Percentiles rank a stretch among this genome's conserved stretches.
phyloP scores from a whole-genome alignment of 169 alveolate genomes.

The Amoebophrya sp. region DNA sequence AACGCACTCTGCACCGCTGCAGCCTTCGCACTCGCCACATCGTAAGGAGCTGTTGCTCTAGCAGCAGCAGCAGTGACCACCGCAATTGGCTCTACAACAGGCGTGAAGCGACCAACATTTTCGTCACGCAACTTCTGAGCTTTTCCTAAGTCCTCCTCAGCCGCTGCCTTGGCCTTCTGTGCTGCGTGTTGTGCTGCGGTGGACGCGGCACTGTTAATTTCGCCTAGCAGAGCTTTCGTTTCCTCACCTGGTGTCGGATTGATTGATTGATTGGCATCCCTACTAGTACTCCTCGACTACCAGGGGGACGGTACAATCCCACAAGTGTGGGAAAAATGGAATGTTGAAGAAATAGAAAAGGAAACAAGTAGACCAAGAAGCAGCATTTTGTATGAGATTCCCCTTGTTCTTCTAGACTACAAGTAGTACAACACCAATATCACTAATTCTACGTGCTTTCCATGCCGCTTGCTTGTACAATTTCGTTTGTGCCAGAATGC shows the following conservation, averaged over 20 bases:
- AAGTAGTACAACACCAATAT: not conserved
- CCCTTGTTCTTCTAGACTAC: not conserved
- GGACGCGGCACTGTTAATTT: not conserved
- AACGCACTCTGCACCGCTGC: too few relatives aligned
- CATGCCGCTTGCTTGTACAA: not conserved
- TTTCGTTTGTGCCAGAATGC: not conserved
- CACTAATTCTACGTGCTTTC: not conserved
- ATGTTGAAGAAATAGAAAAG: too few relatives aligned
- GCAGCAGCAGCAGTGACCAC: not conserved
- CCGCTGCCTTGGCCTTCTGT: not conserved
- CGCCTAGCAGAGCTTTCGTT: not conserved
- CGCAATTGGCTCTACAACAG: not conserved
- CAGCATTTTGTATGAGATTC: too few relatives aligned
- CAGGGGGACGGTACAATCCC: too few relatives aligned
- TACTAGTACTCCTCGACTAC: too few relatives aligned
- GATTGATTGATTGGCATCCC: too few relatives aligned
- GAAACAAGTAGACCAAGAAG: too few relatives aligned
- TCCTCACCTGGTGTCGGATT: not conserved
- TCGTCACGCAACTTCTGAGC: not conserved
- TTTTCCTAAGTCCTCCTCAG: not conserved
- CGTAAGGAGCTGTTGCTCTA: not conserved
- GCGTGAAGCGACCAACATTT: not conserved
- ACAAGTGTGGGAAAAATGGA: too few relatives aligned
- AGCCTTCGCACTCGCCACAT: not conserved
- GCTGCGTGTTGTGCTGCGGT: not conserved